phyloP scores from a whole-genome alignment of 75 land plant species.

The Cunninghamia lanceolata region DNA sequence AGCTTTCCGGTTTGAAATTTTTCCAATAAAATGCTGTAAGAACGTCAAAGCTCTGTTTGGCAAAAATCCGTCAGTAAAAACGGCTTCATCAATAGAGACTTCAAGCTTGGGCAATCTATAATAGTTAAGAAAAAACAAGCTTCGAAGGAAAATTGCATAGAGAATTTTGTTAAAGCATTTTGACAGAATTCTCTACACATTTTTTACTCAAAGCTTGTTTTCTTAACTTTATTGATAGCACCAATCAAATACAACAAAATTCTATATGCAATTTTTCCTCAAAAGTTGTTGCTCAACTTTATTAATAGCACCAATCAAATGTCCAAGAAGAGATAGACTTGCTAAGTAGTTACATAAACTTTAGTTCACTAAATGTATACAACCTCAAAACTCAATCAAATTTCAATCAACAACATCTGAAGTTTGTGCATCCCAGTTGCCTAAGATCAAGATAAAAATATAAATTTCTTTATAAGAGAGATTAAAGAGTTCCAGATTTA shows the following conservation, averaged over 20 bases:
- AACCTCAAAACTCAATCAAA: neutral
- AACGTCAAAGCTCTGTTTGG: neutral
- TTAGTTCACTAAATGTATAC: neutral
- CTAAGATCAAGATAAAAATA: neutral
- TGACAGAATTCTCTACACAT: neutral
- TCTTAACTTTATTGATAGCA: neutral
- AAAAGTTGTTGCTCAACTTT: neutral
- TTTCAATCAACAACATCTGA: slow-evolving; percentile 1
- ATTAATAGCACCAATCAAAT: neutral
- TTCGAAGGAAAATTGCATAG: neutral
- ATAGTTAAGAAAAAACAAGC: neutral
- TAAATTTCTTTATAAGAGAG: neutral
- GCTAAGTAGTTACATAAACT: neutral
- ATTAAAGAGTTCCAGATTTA: neutral
- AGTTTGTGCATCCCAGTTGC: neutral
- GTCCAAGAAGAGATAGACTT: neutral
- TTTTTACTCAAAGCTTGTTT: neutral
- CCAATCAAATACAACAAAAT: neutral
- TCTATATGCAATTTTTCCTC: neutral
- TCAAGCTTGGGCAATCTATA: neutral
- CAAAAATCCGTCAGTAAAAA: neutral
- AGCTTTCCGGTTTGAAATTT: neutral
- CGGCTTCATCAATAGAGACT: neutral
- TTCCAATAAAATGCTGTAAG: no score
- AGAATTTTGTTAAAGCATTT: neutral